phyloP scores from a whole-genome alignment of 2,329 filamentous ascomycete genomes.

The Purpureocillium lavendulum region DNA sequence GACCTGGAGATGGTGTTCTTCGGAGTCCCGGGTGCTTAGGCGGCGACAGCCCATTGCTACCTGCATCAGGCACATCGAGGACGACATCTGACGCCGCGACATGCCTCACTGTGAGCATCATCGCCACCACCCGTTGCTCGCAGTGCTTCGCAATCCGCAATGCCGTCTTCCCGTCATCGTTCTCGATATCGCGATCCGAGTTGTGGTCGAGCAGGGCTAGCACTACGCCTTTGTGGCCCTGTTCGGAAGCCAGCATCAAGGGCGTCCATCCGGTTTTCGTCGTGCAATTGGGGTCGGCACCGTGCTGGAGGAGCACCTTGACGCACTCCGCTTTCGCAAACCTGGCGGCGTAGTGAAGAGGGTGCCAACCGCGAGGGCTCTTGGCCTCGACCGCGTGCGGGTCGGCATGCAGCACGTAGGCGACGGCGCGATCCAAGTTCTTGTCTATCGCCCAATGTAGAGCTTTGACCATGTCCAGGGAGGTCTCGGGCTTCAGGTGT shows the following conservation, averaged over 20 bases:
- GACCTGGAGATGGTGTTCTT: too few species aligned
- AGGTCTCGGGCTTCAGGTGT: too few species aligned
- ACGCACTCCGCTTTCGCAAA: slow-evolving; percentile 1
- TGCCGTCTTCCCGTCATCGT: neutral
- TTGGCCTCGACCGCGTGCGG: slow-evolving; percentile 1
- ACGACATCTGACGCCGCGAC: neutral
- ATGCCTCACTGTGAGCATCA: neutral
- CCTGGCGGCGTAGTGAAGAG: slow-evolving; percentile 6
- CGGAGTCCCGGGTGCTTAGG: too few species aligned
- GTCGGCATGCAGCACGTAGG: slow-evolving; percentile 4
- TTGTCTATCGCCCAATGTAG: neutral
- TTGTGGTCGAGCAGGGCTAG: neutral
- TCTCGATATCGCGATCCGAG: neutral
- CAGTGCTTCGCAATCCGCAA: neutral
- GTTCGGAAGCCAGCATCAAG: slow-evolving; percentile 7
- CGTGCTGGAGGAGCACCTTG: slow-evolving; percentile 5
- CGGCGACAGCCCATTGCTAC: too few species aligned
- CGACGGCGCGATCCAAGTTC: neutral
- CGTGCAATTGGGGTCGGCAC: slow-evolving; percentile 4
- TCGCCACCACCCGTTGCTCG: neutral
- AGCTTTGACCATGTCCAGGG: neutral
- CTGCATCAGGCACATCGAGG: too few species aligned
- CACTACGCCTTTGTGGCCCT: slow-evolving; percentile 2
- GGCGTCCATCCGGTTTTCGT: slow-evolving; percentile 7
- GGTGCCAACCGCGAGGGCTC: slow-evolving; percentile 4